phyloP scores from a whole-genome alignment of 1,139 yeast genomes.

The Suhomyces atakaporum region DNA sequence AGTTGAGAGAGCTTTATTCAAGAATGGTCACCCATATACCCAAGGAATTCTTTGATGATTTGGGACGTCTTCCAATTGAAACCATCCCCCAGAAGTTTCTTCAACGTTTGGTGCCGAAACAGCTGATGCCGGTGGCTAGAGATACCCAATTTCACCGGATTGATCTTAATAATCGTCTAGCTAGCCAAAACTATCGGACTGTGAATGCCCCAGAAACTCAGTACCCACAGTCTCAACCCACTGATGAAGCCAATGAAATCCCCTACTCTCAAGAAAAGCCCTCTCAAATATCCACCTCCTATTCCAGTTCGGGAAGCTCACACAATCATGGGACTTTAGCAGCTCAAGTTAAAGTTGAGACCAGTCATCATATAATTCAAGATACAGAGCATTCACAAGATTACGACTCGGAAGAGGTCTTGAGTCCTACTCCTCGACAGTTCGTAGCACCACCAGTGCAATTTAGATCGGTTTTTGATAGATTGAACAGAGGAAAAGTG shows the following conservation, averaged over 20 bases:
- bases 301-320: slow-evolving; percentile 2
- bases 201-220: not conserved
- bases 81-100: slow-evolving; percentile 7
- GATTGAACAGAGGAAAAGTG: slow-evolving; percentile 1
- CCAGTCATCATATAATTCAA: slow-evolving; percentile 1
- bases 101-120: slow-evolving; percentile 1
- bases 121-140: slow-evolving; percentile 4
- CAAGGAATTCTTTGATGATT: slow-evolving; percentile 6
- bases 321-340: not conserved
- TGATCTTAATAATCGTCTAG: slow-evolving; percentile 4
- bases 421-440: slow-evolving; percentile 7
- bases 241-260: not conserved
- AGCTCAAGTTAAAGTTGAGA: slow-evolving; percentile 5
- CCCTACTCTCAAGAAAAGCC: slow-evolving; percentile 2
- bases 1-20: slow-evolving; percentile 4
- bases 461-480: slow-evolving; percentile 1
- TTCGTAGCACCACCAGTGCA: not conserved
- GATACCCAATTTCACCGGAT: slow-evolving; percentile 8
- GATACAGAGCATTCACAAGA: slow-evolving; percentile 10
- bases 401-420: slow-evolving; percentile 8
- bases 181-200: slow-evolving; percentile 1
- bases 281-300: slow-evolving; percentile 4
- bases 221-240: not conserved
- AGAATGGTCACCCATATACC: slow-evolving; percentile 9
- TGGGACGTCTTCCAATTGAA: slow-evolving; percentile 5